phyloP scores from a whole-genome alignment of 176 grass and related monocot species.

The Typha latifolia region DNA sequence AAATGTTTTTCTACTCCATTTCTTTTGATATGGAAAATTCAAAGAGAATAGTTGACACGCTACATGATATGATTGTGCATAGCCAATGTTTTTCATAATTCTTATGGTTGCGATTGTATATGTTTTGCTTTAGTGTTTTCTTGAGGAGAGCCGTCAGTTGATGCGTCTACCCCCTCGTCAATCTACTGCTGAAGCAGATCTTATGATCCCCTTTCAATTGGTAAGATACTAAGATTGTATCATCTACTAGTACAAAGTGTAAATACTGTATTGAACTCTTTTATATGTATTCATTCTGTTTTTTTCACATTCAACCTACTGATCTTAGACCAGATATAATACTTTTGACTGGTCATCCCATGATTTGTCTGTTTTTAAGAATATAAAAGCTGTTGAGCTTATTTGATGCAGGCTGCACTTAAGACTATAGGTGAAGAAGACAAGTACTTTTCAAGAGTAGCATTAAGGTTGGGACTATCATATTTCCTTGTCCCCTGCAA shows the following conservation, averaged over 20 bases:
- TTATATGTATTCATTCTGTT: not conserved
- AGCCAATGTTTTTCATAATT: not conserved
- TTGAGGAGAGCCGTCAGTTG: conserved; percentile 89
- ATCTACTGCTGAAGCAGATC: conserved; percentile 98
- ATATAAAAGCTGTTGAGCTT: conserved; percentile 7
- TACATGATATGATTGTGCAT: not conserved
- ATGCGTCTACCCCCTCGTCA: conserved; percentile 89
- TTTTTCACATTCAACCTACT: not conserved
- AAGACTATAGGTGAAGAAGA: conserved; percentile 94
- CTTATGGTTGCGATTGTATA: not conserved
- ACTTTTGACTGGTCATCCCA: not conserved
- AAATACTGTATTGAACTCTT: not conserved
- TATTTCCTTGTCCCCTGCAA: not conserved
- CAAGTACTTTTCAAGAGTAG: conserved; percentile 85
- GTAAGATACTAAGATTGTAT: conserved; percentile 25
- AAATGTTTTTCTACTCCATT: not conserved
- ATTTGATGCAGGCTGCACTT: conserved; percentile 68
- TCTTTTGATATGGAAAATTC: not conserved
- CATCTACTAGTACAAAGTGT: no score
- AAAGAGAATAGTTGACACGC: not conserved
- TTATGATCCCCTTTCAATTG: conserved; percentile 93
- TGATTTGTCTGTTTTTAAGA: not conserved
- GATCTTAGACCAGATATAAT: not conserved
- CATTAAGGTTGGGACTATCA: conserved; percentile 49
- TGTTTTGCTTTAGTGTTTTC: conserved; percentile 74